Base-by-base conservation (phyloP, 169 alveolate species). In the Eimeria sp. region DNA sequence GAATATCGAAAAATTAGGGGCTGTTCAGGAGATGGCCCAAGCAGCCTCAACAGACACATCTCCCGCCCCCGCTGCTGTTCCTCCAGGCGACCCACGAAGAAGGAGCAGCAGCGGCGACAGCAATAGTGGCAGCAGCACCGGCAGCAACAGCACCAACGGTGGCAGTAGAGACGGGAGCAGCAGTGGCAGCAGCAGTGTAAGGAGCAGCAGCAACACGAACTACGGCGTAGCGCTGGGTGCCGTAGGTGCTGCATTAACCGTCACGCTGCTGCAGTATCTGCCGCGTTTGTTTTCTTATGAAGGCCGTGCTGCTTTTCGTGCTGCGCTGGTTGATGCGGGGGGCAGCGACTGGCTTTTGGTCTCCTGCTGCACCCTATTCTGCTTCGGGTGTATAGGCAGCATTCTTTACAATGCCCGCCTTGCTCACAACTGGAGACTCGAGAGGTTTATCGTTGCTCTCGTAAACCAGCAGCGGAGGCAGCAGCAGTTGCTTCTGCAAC, bases 381-480 rank as follows among this genome's bases (percentile, higher is more conserved):
- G 43, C 57, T 30, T 22, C 30, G 75, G 76, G n/a, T 83, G 91
- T 40, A 51, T 83, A 9, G 91, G 76, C 49, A 83, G 76, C 72
- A 83, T 83, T 57, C 54, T 57, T 4, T 83, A 83, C 91, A 83
- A 83, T 54, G 72, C 91, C 25, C 75, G 63, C 54, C 14, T 83
- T 47, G 91, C 75, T 14, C 91, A 83, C 76, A 83, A 83, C 91
- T 54, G 72, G 51, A 22, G 91, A 57, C 91, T 83, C 7, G 91
- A 83, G 57, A 47, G 91, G 16, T 83, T 83, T 13, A 20, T 83
- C 6, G 72, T 54, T 9, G 91, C 91, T 11, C 91, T 83, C 13
- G 91, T 83, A 4, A 10, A 40, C 10, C 80, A 70, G 86, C 95
- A 65, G 95, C 70, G 73, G 34, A 67, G 49, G 58, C 72, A 89